Conservation (phyloP, 2,329 filamentous ascomycete genomes). For the Coniochaeta pulveracea region DNA sequence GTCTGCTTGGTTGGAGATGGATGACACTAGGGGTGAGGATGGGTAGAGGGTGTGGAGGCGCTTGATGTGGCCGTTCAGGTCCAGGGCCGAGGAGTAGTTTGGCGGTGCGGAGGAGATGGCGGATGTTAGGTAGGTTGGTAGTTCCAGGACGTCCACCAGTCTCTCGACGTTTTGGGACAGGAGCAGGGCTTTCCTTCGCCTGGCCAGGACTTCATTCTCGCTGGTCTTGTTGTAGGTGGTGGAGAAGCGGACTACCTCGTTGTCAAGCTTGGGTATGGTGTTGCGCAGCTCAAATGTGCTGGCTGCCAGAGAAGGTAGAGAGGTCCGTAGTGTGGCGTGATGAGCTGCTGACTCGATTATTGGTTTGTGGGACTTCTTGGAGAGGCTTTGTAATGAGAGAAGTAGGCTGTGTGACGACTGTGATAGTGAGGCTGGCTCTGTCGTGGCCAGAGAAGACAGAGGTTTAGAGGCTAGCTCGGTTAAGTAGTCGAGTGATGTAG, state of each 20-base stretch:
- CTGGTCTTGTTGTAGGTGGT: slow-evolving; percentile 67
- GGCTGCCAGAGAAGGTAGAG: slow-evolving; percentile 58
- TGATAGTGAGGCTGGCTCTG: slow-evolving; percentile 68
- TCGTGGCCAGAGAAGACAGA: slow-evolving; percentile 57
- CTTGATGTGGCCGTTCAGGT: slow-evolving; percentile 88
- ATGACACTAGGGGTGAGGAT: slow-evolving; percentile 60
- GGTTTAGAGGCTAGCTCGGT: slow-evolving; percentile 66
- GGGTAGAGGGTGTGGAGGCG: slow-evolving; percentile 76
- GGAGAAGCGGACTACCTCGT: slow-evolving; percentile 69
- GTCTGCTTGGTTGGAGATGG: slow-evolving; percentile 68
- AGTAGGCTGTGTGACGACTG: slow-evolving; percentile 72
- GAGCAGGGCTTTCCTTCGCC: slow-evolving; percentile 69
- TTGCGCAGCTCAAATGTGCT: slow-evolving; percentile 57
- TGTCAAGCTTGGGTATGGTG: slow-evolving; percentile 68
- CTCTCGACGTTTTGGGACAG: slow-evolving; percentile 81
- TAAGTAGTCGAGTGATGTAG: slow-evolving; percentile 58
- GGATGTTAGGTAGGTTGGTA: slow-evolving; percentile 75
- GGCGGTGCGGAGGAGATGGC: slow-evolving; percentile 55
- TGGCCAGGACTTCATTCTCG: slow-evolving; percentile 57
- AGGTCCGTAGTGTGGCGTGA: slow-evolving; percentile 60
- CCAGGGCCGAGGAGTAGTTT: slow-evolving; percentile 81
- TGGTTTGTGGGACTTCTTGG: slow-evolving; percentile 77
- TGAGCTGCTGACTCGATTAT: slow-evolving; percentile 73
- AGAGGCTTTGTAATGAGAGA: slow-evolving; percentile 75
- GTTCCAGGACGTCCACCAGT: slow-evolving; percentile 79